Percentiles rank a stretch among this genome's conserved stretches.
phyloP scores from a whole-genome alignment of 2,329 filamentous ascomycete genomes.

The Basipetospora chlamydospora region DNA sequence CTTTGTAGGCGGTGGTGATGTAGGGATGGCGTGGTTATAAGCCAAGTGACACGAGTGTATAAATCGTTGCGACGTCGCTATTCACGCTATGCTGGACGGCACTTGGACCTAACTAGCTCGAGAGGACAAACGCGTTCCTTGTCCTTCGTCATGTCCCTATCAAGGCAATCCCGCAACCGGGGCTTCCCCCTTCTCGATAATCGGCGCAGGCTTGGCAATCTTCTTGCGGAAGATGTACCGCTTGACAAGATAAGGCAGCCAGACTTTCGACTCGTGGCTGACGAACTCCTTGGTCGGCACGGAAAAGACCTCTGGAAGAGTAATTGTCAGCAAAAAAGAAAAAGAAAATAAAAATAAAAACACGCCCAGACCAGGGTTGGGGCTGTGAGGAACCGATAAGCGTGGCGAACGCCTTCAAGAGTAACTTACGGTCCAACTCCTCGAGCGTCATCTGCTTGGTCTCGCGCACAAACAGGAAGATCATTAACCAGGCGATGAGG shows the following conservation, averaged over 20 bases:
- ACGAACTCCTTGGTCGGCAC: constrained; percentile 18
- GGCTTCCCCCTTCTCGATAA: not conserved
- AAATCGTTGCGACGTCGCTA: no score
- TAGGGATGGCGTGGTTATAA: no score
- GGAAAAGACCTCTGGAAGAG: constrained; percentile 17
- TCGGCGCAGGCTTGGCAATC: constrained; percentile 16
- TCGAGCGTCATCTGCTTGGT: constrained; percentile 36
- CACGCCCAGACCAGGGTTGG: no score
- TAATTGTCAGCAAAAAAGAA: not conserved
- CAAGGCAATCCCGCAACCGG: no score
- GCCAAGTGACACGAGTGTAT: no score
- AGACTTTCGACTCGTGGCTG: constrained; percentile 16
- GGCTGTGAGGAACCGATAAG: no score
- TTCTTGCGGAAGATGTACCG: constrained; percentile 19
- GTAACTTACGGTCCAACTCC: constrained; percentile 14
- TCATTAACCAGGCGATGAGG: constrained; percentile 27
- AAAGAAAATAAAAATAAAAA: not conserved
- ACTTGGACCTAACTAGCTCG: no score
- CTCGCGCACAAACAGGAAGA: constrained; percentile 34
- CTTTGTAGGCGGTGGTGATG: no score
- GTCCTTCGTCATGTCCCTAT: no score
- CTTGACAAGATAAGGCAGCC: constrained; percentile 23
- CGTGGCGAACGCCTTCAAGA: no score
- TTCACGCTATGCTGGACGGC: no score
- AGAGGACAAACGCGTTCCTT: no score